Conservation (phyloP, 2,329 filamentous ascomycete species). For the Fusarium hostae region DNA sequence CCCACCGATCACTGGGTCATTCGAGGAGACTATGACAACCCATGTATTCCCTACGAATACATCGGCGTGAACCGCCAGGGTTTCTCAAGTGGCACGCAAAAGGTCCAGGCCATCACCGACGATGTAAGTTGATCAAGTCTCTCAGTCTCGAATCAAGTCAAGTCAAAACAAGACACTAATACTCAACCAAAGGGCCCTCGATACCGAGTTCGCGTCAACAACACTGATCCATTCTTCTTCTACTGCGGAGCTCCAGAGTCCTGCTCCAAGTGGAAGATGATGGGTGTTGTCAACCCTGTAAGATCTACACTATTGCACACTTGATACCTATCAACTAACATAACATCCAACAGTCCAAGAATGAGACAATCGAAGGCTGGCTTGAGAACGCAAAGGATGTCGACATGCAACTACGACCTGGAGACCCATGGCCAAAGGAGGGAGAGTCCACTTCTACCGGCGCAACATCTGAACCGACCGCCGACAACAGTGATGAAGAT, state of each 20-base stretch:
- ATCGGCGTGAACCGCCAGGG: conserved; percentile 58
- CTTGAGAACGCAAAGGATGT: conserved; percentile 58
- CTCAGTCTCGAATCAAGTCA: neutral
- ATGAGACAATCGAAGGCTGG: conserved; percentile 60
- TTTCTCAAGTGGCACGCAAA: conserved; percentile 64
- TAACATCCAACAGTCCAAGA: conserved; percentile 53
- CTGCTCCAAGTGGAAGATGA: conserved; percentile 74
- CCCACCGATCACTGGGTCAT: conserved; percentile 73
- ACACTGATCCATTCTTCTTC: conserved; percentile 73
- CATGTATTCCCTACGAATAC: conserved; percentile 72
- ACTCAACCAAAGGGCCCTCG: conserved; percentile 51
- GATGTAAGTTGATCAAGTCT: conserved; percentile 51
- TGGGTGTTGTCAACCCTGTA: conserved; percentile 79
- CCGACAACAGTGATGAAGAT: conserved; percentile 5
- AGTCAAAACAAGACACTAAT: conserved; percentile 10
- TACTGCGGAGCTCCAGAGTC: conserved; percentile 76
- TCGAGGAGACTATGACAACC: conserved; percentile 66
- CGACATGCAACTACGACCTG: conserved; percentile 65
- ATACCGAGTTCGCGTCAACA: conserved; percentile 62
- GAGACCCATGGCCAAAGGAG: conserved; percentile 65
- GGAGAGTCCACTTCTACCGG: conserved; percentile 40
- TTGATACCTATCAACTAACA: neutral
- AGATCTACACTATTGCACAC: neutral
- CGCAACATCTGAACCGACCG: neutral
- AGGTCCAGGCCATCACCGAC: conserved; percentile 58